phyloP scores from a whole-genome alignment of 129 eudicot species.

The Pulicaria dysenterica region DNA sequence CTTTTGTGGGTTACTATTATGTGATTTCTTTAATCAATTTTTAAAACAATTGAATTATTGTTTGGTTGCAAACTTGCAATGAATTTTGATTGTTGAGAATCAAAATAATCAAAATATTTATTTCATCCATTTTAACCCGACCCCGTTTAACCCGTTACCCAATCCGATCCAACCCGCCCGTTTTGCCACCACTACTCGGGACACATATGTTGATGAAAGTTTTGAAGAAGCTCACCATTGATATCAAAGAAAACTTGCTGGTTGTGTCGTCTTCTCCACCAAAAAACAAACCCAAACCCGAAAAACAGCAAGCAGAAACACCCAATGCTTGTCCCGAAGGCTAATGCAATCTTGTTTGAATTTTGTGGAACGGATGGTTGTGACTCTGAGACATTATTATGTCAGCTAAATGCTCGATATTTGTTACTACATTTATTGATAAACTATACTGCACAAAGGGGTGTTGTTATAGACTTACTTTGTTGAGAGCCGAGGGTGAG shows the following conservation, averaged over 20 bases:
- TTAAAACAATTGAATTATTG: too few relatives aligned
- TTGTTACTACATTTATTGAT: slow-evolving; percentile 11
- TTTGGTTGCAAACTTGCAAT: too few relatives aligned
- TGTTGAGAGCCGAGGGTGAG: slow-evolving; percentile 49
- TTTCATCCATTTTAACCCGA: too few relatives aligned
- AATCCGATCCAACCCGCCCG: too few relatives aligned
- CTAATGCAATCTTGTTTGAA: slow-evolving; percentile 78
- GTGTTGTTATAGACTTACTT: slow-evolving; percentile 44
- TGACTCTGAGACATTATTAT: slow-evolving; percentile 26
- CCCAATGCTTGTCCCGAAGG: slow-evolving; percentile 83
- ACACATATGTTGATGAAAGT: neutral
- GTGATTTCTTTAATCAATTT: too few relatives aligned
- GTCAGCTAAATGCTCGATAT: neutral
- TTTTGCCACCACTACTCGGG: too few relatives aligned
- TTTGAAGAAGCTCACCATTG: slow-evolving; percentile 47
- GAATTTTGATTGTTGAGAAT: too few relatives aligned
- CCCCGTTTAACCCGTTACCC: too few relatives aligned
- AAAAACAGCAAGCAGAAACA: slow-evolving; percentile 75
- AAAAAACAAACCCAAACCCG: slow-evolving; percentile 73
- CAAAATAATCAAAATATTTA: too few relatives aligned
- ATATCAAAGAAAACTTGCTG: slow-evolving; percentile 84
- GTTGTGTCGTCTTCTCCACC: slow-evolving; percentile 85
- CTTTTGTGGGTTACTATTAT: too few relatives aligned
- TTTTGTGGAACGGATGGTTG: slow-evolving; percentile 52
- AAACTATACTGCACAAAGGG: slow-evolving; percentile 1